Conservation (phyloP, 2,329 filamentous ascomycete genomes). For the Diaporthe eres region DNA sequence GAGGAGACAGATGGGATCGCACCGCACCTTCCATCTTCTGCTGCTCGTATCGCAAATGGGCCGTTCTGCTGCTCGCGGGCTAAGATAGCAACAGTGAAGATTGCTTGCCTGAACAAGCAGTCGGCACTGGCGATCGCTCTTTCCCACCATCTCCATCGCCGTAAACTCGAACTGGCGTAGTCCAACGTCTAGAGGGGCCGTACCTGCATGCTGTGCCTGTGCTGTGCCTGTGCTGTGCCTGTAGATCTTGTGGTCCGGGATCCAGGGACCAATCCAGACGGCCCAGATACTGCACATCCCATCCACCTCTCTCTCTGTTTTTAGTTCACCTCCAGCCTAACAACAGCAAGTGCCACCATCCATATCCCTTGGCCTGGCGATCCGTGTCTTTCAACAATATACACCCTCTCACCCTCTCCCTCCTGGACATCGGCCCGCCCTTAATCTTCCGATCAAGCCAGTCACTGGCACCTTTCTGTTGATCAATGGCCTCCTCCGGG, state of each 20-base stretch:
- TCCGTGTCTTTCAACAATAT: constrained; percentile 2
- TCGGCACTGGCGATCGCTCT: constrained; percentile 28
- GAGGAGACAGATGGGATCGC: background rate
- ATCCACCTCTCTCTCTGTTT: background rate
- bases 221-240: background rate
- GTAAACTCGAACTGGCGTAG: constrained; percentile 16
- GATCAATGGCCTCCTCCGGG: constrained; percentile 6
- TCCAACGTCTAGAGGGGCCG: constrained; percentile 36
- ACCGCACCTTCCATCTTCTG: background rate
- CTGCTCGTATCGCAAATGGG: constrained; percentile 20
- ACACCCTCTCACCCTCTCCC: background rate
- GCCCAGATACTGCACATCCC: background rate
- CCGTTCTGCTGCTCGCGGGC: background rate
- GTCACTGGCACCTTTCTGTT: background rate
- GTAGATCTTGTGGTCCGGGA: constrained; percentile 5
- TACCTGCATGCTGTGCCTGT: constrained; percentile 36
- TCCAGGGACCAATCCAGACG: constrained; percentile 11
- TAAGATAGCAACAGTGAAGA: constrained; percentile 1
- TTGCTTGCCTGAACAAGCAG: constrained; percentile 29
- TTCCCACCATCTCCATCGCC: constrained; percentile 13
- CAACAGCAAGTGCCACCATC: no score
- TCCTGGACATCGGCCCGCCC: constrained; percentile 22
- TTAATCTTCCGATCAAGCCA: constrained; percentile 19
- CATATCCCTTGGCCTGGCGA: constrained; percentile 7
- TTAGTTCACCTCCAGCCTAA: background rate